Evolutionary conservation across 768 basidiomycete genomes (phyloP), one percentile per base, ranked within the genome.

Genomic region (Calocera viscosa): DNA sequence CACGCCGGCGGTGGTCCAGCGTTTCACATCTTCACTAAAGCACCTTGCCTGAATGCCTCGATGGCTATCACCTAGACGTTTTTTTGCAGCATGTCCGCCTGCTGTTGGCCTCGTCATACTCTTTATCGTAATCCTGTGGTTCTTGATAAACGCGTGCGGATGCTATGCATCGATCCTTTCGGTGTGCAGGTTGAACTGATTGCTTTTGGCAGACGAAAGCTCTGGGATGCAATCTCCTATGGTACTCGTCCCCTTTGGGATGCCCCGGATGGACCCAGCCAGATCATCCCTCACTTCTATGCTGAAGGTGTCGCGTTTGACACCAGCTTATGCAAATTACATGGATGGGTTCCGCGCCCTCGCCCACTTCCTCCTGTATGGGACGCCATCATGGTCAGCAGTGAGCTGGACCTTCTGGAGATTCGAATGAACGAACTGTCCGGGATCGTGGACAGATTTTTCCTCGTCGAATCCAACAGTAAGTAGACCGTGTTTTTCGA

Each of bases 161-260:
- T 7, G 8, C 30, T 47, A 17, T 7, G 5, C 19, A 47, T 47
- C 39, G 49, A 7, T 26, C 30, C 16, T 2, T 2, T 7, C 19
- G 3, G 19, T 2, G 14, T 26, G 14, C 11, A 5, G 7, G 10
- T 28, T 10, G 10, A 32, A 28, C 53, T 60, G 53, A 60, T 26
- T 5, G 24, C 16, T 3, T 32, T 60, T 10, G 26, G 7, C 53
- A 60, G 53, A 60, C 53, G 53, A 30, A 60, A 83, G 71, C 77
- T 84, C 69, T 78, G 75, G 69, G 83, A 84, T 71, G 72, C 78
- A 11, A 70, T 84, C 11, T 84, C 83, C 1, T 84, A 83, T 71
- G 81, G 82, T 3, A 83, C 84, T 1, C 76, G 84, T 24, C 84
- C 84, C 11, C 74, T 85, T 33, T 87, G 86, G 86, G 86, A 86